Conservation (phyloP, 441 rosid genomes). For the Pelargonium citronellum region DNA sequence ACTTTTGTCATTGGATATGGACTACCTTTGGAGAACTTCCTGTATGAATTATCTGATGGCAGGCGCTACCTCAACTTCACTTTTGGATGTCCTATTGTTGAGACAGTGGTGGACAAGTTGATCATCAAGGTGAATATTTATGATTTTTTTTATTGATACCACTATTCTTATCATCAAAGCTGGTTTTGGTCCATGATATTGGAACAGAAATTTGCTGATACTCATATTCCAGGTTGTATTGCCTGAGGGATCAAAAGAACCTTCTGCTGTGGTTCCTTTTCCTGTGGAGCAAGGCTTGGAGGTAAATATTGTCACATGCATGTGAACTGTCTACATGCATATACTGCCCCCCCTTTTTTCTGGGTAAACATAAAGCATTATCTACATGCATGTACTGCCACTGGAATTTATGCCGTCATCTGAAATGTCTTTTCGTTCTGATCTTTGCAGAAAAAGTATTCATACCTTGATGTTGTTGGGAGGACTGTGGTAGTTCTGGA, state of each 20-base stretch:
- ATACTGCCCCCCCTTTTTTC: background rate
- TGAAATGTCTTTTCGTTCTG: constrained; percentile 20
- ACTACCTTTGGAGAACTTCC: constrained; percentile 81
- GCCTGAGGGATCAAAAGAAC: constrained; percentile 91
- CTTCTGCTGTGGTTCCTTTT: constrained; percentile 73
- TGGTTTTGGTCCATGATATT: constrained; percentile 11
- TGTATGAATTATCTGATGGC: constrained; percentile 78
- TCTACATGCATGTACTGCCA: background rate
- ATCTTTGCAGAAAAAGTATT: constrained; percentile 69
- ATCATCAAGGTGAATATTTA: constrained; percentile 62
- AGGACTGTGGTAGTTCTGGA: constrained; percentile 91
- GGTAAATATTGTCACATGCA: constrained; percentile 34
- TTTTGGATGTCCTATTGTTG: constrained; percentile 88
- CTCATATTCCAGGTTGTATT: constrained; percentile 64
- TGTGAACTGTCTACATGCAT: background rate
- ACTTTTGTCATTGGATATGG: constrained; percentile 87
- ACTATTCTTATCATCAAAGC: background rate
- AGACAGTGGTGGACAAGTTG: constrained; percentile 82
- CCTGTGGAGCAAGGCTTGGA: constrained; percentile 68
- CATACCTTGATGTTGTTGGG: constrained; percentile 95
- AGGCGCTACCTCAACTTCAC: constrained; percentile 91
- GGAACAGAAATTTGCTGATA: constrained; percentile 18
- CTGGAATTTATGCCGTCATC: constrained; percentile 9
- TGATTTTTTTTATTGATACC: constrained; percentile 14
- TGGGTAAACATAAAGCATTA: background rate